Evolutionary conservation across 75 land plant species (phyloP).

Genomic region (Cunninghamia lanceolata): DNA sequence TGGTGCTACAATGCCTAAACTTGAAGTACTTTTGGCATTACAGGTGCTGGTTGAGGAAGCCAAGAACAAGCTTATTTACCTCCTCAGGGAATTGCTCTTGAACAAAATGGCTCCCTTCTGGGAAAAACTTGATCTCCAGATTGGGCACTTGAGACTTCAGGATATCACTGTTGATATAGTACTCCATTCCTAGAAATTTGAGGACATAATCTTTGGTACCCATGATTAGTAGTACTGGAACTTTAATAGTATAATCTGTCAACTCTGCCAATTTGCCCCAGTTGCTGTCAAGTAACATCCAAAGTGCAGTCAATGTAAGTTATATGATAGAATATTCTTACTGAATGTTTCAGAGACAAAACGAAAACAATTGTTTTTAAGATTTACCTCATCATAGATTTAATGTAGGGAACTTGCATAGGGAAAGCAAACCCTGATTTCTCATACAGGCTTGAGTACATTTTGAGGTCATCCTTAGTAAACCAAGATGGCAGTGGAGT

Average conservation of each 20-base stretch:
- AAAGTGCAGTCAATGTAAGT: background rate
- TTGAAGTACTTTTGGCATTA: background rate
- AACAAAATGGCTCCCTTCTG: slow-evolving; percentile 56
- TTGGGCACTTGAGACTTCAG: slow-evolving; percentile 35
- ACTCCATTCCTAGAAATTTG: slow-evolving; percentile 16
- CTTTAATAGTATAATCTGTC: slow-evolving; percentile 14
- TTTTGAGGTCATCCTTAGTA: slow-evolving; percentile 50
- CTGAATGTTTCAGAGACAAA: background rate
- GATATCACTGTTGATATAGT: slow-evolving; percentile 29
- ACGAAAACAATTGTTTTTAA: background rate
- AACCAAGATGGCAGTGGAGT: slow-evolving; percentile 64
- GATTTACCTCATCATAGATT: background rate
- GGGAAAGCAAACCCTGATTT: slow-evolving; percentile 54
- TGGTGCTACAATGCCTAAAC: no score
- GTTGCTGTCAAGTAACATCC: slow-evolving; percentile 12
- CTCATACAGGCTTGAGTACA: slow-evolving; percentile 44
- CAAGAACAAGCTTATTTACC: slow-evolving; percentile 44
- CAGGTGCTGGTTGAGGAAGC: slow-evolving; percentile 36
- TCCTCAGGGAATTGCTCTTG: slow-evolving; percentile 60
- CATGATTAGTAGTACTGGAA: slow-evolving; percentile 24
- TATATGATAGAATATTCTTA: background rate
- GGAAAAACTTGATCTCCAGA: slow-evolving; percentile 22
- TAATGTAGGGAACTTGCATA: slow-evolving; percentile 25
- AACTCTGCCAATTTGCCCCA: background rate
- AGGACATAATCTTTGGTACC: slow-evolving; percentile 32